A percentile compares a stretch with the other conserved stretches of the same genome.
Conservation (phyloP, 257 asterid species). For the Dorcoceras hygrometricum region DNA sequence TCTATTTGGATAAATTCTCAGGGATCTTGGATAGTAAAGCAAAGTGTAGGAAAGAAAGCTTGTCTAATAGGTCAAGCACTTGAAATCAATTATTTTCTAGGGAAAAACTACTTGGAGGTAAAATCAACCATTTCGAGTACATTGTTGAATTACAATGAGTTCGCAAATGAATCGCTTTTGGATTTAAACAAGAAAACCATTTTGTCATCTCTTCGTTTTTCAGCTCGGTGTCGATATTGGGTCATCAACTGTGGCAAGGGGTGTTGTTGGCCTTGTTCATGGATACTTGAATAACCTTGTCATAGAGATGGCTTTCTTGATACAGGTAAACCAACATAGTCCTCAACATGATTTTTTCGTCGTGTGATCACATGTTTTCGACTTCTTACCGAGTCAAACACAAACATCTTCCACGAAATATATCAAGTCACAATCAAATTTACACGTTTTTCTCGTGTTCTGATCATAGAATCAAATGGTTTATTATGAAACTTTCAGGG, state of each 20-base stretch:
- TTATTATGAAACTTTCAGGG: conserved; percentile 42
- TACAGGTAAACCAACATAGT: conserved; percentile 54
- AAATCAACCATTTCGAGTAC: background rate
- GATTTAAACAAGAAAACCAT: background rate
- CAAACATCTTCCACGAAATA: too few species aligned
- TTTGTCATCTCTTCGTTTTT: conserved; percentile 9
- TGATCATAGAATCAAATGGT: background rate
- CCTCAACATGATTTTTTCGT: background rate
- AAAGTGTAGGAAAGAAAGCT: conserved; percentile 49
- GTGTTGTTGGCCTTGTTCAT: conserved; percentile 82
- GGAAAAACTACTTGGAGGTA: conserved; percentile 50
- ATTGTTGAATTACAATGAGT: too few species aligned
- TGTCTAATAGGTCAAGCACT: conserved; percentile 46
- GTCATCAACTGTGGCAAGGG: conserved; percentile 85
- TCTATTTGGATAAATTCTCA: background rate
- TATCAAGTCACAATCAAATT: background rate
- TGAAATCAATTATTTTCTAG: conserved; percentile 34
- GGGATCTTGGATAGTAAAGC: conserved; percentile 59
- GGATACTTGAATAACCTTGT: conserved; percentile 88
- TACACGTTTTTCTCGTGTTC: background rate
- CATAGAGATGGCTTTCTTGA: conserved; percentile 84
- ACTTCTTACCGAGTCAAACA: too few species aligned
- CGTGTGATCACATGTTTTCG: too few species aligned
- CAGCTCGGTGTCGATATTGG: conserved; percentile 83
- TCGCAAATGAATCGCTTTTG: background rate